phyloP scores from a whole-genome alignment of 2,329 filamentous ascomycete species.

The Xylaria sp. region DNA sequence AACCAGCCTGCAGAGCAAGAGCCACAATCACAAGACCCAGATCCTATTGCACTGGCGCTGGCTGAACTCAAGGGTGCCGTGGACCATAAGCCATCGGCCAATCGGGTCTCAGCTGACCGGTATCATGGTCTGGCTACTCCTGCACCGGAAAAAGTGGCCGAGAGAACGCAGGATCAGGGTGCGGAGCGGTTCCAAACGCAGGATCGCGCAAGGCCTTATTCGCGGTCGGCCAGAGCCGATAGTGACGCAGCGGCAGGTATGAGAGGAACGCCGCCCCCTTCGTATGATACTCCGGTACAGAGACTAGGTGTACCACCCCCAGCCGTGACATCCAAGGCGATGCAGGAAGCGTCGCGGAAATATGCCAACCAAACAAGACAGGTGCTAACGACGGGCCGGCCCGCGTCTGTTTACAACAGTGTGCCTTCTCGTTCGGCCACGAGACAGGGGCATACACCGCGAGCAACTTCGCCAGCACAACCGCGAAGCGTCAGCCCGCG shows the following conservation, averaged over 20 bases:
- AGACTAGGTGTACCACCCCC: slow-evolving; percentile 83
- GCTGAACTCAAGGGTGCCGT: slow-evolving; percentile 84
- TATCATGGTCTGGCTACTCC: slow-evolving; percentile 93
- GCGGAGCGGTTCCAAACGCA: slow-evolving; percentile 18
- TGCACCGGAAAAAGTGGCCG: slow-evolving; percentile 44
- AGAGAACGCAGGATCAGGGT: slow-evolving; percentile 26
- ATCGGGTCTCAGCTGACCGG: slow-evolving; percentile 87
- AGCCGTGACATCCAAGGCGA: slow-evolving; percentile 86
- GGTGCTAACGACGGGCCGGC: slow-evolving; percentile 56
- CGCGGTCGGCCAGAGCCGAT: slow-evolving; percentile 39
- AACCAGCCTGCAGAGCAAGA: slow-evolving; percentile 39
- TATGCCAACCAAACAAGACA: slow-evolving; percentile 77
- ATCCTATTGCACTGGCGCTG: slow-evolving; percentile 87
- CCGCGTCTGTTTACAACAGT: slow-evolving; percentile 35
- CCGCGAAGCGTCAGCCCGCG: slow-evolving; percentile 52
- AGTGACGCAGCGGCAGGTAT: slow-evolving; percentile 49
- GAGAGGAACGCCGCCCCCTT: slow-evolving; percentile 76
- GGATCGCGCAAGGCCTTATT: slow-evolving; percentile 34
- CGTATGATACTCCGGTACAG: slow-evolving; percentile 73
- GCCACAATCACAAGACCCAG: slow-evolving; percentile 50
- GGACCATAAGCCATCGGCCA: slow-evolving; percentile 69
- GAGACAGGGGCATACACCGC: slow-evolving; percentile 53
- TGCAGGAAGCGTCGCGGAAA: slow-evolving; percentile 91
- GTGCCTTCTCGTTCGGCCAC: slow-evolving; percentile 52
- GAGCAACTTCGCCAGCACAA: slow-evolving; percentile 63